Evolutionary conservation across 2,329 filamentous ascomycete genomes (phyloP), one percentile per base, ranked within the genome.

Genomic region (Phaeosphaeriaceae sp.): DNA sequence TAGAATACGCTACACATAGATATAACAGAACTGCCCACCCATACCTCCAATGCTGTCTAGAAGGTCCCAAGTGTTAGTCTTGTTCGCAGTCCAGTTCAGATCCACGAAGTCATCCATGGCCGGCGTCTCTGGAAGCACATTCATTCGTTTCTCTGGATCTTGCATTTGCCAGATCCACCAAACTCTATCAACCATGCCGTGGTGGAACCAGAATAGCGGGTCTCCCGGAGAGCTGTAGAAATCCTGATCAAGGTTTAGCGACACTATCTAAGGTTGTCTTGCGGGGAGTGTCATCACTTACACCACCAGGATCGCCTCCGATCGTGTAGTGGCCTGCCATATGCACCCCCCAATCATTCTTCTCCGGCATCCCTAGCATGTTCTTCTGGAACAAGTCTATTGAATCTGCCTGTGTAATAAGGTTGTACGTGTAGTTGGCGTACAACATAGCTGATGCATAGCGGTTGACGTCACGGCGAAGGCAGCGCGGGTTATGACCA

Each of bases 151-250:
- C 41, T 69, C 68, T 1, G 67, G 68, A 53, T 82, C 74, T 41
- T 79, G 70, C 31, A 36, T 80, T 67, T 84, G 81, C 82, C 82
- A 84, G 24, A 81, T 81, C 79, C 78, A 81, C 77, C 78, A 84
- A 4, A 79, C 68, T 7, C 80, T 73, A 62, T 84, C 82, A 21
- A 84, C 77, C 70, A 79, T 77, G 10, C 75, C 76, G 58, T 84
- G 48, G 19, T 51, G 48, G 27, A 42, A 48, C 15, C 51, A 84
- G 70, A 84, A 84, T 27, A 75, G 21, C 1, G 80, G 80, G 47
- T 84, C 81, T 3, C 72, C 75, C 4, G 82, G 80, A 3, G 78
- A 81, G 4, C 78, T 77, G 62, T 76, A 82, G 48, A 81, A 71
- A 68, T 84, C 31, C 31, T 36, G 7, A 13, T 3, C 3, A 36